These are phyloP conservation scores for Saturnispora zaruensis DNA, from an alignment of 805 yeast genomes.

Conservation along the genomic window DNA sequence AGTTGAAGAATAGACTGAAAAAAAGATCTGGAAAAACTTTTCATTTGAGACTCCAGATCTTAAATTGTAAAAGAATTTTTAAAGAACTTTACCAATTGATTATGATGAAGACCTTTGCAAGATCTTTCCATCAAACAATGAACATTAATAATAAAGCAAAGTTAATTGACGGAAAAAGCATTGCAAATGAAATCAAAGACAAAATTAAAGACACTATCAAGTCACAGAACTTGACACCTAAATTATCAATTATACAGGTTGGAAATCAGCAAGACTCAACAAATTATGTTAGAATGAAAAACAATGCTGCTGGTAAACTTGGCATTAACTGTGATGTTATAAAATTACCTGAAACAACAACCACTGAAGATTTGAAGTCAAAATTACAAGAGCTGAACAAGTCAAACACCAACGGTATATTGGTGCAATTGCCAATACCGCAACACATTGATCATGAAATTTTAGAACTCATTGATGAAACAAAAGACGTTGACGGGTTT, in stretches of 20 bases:
- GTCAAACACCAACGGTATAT: constrained; percentile 54
- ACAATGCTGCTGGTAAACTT: constrained; percentile 68
- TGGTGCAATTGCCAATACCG: constrained; percentile 75
- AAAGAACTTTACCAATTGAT: too few relatives aligned
- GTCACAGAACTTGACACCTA: constrained; percentile 43
- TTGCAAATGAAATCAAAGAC: constrained; percentile 3
- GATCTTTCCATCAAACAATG: background rate
- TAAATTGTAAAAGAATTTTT: too few relatives aligned
- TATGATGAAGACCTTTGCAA: background rate
- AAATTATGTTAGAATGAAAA: constrained; percentile 75
- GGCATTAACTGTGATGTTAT: constrained; percentile 54
- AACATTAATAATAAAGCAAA: background rate
- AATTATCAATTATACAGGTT: constrained; percentile 63
- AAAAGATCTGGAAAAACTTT: background rate
- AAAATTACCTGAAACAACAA: constrained; percentile 46
- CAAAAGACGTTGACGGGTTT: constrained; percentile 80
- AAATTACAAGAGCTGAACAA: constrained; percentile 38
- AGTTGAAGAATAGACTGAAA: background rate
- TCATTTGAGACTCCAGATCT: background rate
- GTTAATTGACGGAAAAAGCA: constrained; percentile 4
- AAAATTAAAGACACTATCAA: constrained; percentile 1
- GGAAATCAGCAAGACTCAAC: constrained; percentile 72
- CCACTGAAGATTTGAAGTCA: constrained; percentile 40
- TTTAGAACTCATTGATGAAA: constrained; percentile 27
- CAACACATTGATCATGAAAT: constrained; percentile 60